Base-by-base conservation (phyloP, 495 filamentous ascomycete genomes). In the Penicillium roqueforti region DNA sequence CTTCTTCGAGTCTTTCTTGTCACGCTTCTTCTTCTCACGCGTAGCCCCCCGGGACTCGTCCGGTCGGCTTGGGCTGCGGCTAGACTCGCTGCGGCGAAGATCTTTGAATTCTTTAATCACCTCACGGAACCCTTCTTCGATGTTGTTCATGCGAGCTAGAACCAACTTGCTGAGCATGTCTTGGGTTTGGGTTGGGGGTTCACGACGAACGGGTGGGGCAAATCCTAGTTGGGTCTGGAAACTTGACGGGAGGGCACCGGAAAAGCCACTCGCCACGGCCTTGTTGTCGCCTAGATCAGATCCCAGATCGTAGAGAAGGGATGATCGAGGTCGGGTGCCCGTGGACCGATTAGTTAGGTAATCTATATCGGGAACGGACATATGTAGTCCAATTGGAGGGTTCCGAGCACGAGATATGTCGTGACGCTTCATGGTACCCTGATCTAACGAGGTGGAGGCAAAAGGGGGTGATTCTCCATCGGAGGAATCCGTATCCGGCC, bases 111-210 rank as follows among this genome's bases (percentile, higher is more conserved):
- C 92, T 51, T 84, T 87, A 50, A 93, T 79, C 22, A 96, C 83
- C 51, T 95, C 89, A 1, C 85, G 81, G 63, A 97, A 87, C 11
- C 79, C 79, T 66, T 92, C 89, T 67, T 97, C 91, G 7, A 97
- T 80, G 28, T 86, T 87, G 57, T 91, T 91, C 87, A 97, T 96
- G 47, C 89, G 78, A 6, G 89, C 88, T n/a, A 96, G 74, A 68
- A 96, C 86, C n/a, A 95, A 72, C 44, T 87, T 82, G 56, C 84
- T 85, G 69, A 95, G 86, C 66, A 84, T 80, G 56, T 85, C 83
- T 58, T 88, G 83, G 9, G 81, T 81, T 20, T 76, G 74, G 26
- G 65, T 63, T 1, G 66, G 62, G 26, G 68, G 69, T 7, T 66
- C 67, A 8, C 75, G 73, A 37, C 61, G 65, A 19, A 69, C 63